Base-by-base conservation (phyloP, 768 basidiomycete species). In the Hirschioporus abietinus region DNA sequence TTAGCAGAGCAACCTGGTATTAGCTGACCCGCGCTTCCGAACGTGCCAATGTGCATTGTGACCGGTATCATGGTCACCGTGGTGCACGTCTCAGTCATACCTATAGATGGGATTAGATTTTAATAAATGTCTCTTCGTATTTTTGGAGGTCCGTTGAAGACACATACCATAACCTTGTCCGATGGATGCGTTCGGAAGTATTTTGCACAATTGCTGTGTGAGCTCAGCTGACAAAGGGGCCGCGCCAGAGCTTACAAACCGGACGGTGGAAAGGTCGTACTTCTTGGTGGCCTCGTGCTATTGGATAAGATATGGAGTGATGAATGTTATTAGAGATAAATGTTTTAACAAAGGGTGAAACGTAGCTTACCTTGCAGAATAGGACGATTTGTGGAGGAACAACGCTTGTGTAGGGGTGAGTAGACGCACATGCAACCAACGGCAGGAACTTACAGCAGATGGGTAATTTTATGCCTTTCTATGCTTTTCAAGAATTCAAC, bases 1-100 rank as follows among this genome's bases (percentile, higher is more conserved):
- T 84, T 81, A 17, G 82, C 86, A 23, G 79, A 70, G 12, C 80
- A 78, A 0, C 89, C 89, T 1, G 88, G 87, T 0, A 89, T 66
- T 24, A 91, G 71, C 68, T 79, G 81, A 7, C 89, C 89, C 0
- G 83, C 83, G 70, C 87, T 81, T 24, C 88, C 89, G 3, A 83
- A 81, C 1, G 79, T 75, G 7, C 86, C 86, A n/a, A 84, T 73
- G 66, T 82, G 84, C 36, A 76, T 70, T 3, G 79, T 78, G 8
- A 83, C 76, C 18, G 84, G 75, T 74, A 82, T 84, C 77, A 86
- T 81, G 18, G 80, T 73, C 7, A 83, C 78, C 8, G 83, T 80
- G 0, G 87, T 86, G 65, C 81, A 80, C 0, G 84, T 81, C 71
- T 91, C 90, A 0, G 90, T 91, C 84, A 88, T 83, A 4, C 89